Evolutionary conservation across 805 yeast species (phyloP).

Genomic region (Ogataea sp.): DNA sequence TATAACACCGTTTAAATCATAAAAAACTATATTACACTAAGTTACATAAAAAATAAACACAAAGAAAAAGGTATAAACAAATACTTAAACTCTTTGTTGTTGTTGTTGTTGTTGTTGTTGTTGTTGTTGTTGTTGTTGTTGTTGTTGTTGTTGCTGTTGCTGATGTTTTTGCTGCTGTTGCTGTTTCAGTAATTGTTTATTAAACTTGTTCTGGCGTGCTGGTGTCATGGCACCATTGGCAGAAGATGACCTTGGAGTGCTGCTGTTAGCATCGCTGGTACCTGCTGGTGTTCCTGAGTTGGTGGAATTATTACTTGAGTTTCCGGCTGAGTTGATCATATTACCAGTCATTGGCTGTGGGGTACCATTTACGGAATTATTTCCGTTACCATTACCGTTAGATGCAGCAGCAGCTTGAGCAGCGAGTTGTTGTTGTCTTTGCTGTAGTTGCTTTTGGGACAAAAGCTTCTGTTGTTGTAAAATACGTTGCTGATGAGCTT

Average conservation of each 20-base stretch:
- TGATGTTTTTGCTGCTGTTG: slow-evolving; percentile 13
- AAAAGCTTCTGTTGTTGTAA: slow-evolving; percentile 20
- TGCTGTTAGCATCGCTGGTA: no score
- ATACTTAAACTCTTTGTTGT: background rate
- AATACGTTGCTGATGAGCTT: slow-evolving; percentile 27
- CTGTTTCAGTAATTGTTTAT: slow-evolving; percentile 11
- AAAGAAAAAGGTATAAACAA: background rate
- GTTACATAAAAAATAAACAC: background rate
- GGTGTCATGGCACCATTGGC: background rate
- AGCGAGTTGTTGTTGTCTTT: slow-evolving; percentile 23
- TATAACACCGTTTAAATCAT: no score
- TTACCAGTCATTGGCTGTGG: no score
- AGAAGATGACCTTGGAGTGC: background rate
- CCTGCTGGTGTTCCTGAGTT: no score
- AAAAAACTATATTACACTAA: background rate
- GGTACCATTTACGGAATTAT: background rate
- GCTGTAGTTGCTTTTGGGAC: slow-evolving; percentile 28
- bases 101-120: slow-evolving; percentile 1
- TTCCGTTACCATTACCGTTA: background rate
- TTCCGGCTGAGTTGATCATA: no score
- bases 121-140: slow-evolving; percentile 19
- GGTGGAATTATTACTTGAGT: no score
- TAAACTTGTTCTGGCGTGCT: background rate
- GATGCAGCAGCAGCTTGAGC: slow-evolving; percentile 12
- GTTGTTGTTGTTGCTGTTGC: slow-evolving; percentile 24